Evolutionary conservation across 176 grass and related monocot genomes (phyloP).

Genomic region (Rhynchospora breviuscula): DNA sequence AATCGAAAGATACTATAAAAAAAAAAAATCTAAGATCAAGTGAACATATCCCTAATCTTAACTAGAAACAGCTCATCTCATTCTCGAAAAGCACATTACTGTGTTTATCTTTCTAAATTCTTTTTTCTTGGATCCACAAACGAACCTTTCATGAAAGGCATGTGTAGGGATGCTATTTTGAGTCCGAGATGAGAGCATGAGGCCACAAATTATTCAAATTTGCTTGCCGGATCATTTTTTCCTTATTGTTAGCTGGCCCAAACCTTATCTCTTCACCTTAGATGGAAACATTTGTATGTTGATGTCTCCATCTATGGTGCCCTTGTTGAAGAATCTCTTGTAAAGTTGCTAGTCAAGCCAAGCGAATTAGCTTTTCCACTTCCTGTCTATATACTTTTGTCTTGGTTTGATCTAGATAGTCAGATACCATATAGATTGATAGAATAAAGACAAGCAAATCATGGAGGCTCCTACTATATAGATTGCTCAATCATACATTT

Average conservation of each 20-base stretch:
- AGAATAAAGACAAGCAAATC: not conserved
- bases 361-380: slow-evolving; percentile 1
- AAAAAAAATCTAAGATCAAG: not conserved
- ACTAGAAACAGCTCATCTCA: not conserved
- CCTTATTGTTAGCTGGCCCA: not conserved
- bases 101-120: slow-evolving; percentile 13
- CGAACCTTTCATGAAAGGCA: slow-evolving; percentile 13
- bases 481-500: not conserved
- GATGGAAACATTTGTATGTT: not conserved
- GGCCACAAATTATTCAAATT: slow-evolving; percentile 6
- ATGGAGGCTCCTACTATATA: not conserved
- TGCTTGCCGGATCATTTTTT: not conserved
- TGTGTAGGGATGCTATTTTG: not conserved
- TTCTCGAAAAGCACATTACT: not conserved
- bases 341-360: not conserved
- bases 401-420: not conserved
- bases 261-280: slow-evolving; percentile 21
- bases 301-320: not conserved
- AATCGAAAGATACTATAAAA: too few species aligned
- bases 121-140: slow-evolving; percentile 21
- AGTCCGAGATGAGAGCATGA: not conserved
- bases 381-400: not conserved
- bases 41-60: not conserved
- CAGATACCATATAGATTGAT: not conserved
- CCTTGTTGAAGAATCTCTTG: slow-evolving; percentile 8